phyloP scores from a whole-genome alignment of 257 asterid species.

The Salvia splendens region DNA sequence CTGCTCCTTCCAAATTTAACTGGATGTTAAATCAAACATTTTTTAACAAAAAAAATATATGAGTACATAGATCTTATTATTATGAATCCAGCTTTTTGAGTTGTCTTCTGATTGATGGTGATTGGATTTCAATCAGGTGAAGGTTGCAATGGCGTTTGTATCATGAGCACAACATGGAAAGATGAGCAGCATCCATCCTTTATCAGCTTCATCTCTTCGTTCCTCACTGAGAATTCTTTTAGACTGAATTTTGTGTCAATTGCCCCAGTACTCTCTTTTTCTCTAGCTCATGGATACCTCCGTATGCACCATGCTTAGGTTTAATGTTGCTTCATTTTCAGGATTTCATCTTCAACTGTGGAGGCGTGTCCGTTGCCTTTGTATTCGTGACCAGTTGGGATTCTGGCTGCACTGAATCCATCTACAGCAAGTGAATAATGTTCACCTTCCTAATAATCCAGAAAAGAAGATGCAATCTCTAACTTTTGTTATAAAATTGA shows the following conservation, averaged over 20 bases:
- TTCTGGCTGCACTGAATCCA: slow-evolving; percentile 35
- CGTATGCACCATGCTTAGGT: neutral
- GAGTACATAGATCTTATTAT: neutral
- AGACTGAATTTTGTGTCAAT: slow-evolving; percentile 67
- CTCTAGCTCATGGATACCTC: slow-evolving; percentile 20
- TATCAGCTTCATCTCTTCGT: slow-evolving; percentile 75
- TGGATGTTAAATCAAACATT: neutral
- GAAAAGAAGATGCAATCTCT: neutral
- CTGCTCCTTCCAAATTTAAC: neutral
- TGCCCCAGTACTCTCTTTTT: slow-evolving; percentile 63
- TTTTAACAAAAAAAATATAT: neutral
- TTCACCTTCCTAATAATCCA: slow-evolving; percentile 14
- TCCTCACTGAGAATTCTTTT: slow-evolving; percentile 71
- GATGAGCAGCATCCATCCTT: slow-evolving; percentile 77
- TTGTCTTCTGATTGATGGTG: slow-evolving; percentile 10
- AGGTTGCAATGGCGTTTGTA: slow-evolving; percentile 80
- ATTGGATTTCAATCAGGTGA: slow-evolving; percentile 32
- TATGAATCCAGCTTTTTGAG: slow-evolving; percentile 10
- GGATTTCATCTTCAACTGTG: slow-evolving; percentile 95
- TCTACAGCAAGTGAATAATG: slow-evolving; percentile 60
- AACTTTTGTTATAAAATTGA: neutral
- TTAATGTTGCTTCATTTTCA: slow-evolving; percentile 43
- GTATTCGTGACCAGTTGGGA: slow-evolving; percentile 73
- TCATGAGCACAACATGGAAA: slow-evolving; percentile 82
- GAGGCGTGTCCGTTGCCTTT: slow-evolving; percentile 88